These are phyloP conservation scores for Multifurca ochricompacta DNA, from an alignment of 768 basidiomycete species.

Conservation along the genomic window DNA sequence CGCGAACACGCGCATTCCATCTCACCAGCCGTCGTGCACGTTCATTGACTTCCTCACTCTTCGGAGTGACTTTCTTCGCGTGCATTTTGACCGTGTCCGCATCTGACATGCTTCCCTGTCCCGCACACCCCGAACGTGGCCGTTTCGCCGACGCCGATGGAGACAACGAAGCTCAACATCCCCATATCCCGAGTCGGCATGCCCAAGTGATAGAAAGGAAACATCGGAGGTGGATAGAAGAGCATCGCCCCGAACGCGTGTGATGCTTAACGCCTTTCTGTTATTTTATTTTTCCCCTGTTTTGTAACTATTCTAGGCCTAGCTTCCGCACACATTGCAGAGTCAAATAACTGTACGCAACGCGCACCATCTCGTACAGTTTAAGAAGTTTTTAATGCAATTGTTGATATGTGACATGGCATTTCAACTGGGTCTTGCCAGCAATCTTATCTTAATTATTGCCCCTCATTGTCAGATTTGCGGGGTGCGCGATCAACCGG, in stretches of 20 bases:
- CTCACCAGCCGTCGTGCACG: slow-evolving; percentile 53
- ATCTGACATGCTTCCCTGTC: slow-evolving; percentile 73
- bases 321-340: too few relatives aligned
- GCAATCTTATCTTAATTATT: too few relatives aligned
- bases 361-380: too few relatives aligned
- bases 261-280: background rate
- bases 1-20: slow-evolving; percentile 42
- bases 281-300: background rate
- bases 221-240: slow-evolving; percentile 78
- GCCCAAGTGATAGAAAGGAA: slow-evolving; percentile 46
- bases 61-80: slow-evolving; percentile 72
- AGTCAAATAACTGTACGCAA: too few relatives aligned
- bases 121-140: slow-evolving; percentile 50
- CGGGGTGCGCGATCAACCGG: too few relatives aligned
- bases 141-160: slow-evolving; percentile 60
- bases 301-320: background rate
- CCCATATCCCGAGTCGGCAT: slow-evolving; percentile 24
- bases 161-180: slow-evolving; percentile 25
- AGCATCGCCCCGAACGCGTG: slow-evolving; percentile 34
- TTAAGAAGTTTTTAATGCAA: too few relatives aligned
- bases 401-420: too few relatives aligned
- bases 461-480: too few relatives aligned
- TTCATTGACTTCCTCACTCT: slow-evolving; percentile 68
- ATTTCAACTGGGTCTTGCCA: too few relatives aligned
- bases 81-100: slow-evolving; percentile 74